Evolutionary conservation across 2,329 filamentous ascomycete genomes (phyloP).

Genomic region (Hymenoscyphus albidus): DNA sequence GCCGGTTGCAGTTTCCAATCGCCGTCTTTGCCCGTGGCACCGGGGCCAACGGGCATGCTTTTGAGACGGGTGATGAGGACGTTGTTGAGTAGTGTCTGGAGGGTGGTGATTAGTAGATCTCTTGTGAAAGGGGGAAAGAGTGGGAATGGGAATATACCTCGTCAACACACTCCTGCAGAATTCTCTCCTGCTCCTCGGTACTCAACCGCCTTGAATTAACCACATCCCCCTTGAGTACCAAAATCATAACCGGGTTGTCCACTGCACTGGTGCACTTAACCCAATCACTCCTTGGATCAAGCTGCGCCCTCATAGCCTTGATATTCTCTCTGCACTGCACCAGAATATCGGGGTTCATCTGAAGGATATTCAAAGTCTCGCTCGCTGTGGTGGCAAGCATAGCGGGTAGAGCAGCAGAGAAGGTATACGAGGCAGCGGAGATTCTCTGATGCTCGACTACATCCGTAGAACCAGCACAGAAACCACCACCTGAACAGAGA

Average conservation of each 20-base stretch:
- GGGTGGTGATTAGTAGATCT: slow-evolving; percentile 5
- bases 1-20: slow-evolving; percentile 71
- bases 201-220: slow-evolving; percentile 65
- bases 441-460: slow-evolving; percentile 97
- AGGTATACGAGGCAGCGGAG: slow-evolving; percentile 87
- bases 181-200: slow-evolving; percentile 72
- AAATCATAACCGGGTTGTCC: slow-evolving; percentile 84
- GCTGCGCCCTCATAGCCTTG: slow-evolving; percentile 75
- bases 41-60: slow-evolving; percentile 62
- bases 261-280: slow-evolving; percentile 72
- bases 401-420: slow-evolving; percentile 89
- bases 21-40: slow-evolving; percentile 64
- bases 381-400: slow-evolving; percentile 94
- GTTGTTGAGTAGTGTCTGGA: slow-evolving; percentile 75
- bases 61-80: slow-evolving; percentile 88
- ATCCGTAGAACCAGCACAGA: slow-evolving; percentile 87
- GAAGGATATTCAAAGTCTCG: slow-evolving; percentile 81
- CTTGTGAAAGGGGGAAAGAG: slow-evolving; percentile 9
- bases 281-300: slow-evolving; percentile 94
- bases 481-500: slow-evolving; percentile 88
- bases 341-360: slow-evolving; percentile 81
- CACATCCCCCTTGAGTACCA: slow-evolving; percentile 80
- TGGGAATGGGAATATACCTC: slow-evolving; percentile 59
- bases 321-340: slow-evolving; percentile 79
- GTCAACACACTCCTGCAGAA: slow-evolving; percentile 90